Conservation (phyloP, 352 stramenopile species). For the Globisporangium splendens region DNA sequence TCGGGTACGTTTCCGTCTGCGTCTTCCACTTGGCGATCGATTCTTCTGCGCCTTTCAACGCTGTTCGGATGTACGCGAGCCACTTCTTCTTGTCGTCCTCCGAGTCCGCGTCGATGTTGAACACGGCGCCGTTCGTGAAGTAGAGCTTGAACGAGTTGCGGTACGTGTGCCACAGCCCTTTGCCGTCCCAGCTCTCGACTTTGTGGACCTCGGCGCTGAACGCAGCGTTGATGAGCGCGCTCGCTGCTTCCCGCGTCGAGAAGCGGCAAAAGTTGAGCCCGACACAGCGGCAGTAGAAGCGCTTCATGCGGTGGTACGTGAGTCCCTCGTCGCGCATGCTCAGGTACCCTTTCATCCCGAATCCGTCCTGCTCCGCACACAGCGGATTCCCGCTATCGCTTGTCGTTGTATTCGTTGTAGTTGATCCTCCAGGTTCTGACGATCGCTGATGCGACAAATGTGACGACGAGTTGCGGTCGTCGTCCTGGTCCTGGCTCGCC, state of each 20-base stretch:
- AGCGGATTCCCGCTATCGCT: conserved; percentile 3
- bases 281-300: conserved; percentile 78
- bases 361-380: conserved; percentile 52
- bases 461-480: conserved; percentile 3
- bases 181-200: conserved; percentile 83
- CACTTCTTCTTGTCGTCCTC: conserved; percentile 77
- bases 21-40: conserved; percentile 39
- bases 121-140: conserved; percentile 66
- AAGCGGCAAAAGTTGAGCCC: conserved; percentile 80
- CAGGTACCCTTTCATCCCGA: conserved; percentile 73
- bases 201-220: conserved; percentile 73
- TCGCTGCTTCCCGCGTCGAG: conserved; percentile 58
- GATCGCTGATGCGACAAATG: conserved; percentile 1
- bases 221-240: conserved; percentile 46
- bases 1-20: conserved; percentile 24
- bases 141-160: conserved; percentile 83
- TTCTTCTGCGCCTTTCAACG: conserved; percentile 35
- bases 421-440: conserved; percentile 3
- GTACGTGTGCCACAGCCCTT: conserved; percentile 79
- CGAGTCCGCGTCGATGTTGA: conserved; percentile 75
- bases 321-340: conserved; percentile 82
- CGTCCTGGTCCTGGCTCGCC: no score
- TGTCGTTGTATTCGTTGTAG: background rate
- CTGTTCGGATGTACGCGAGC: conserved; percentile 74
- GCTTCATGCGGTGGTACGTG: conserved; percentile 85